phyloP scores from a whole-genome alignment of 1,284 basidiomycete genomes.

The Entoloma clypeatum region DNA sequence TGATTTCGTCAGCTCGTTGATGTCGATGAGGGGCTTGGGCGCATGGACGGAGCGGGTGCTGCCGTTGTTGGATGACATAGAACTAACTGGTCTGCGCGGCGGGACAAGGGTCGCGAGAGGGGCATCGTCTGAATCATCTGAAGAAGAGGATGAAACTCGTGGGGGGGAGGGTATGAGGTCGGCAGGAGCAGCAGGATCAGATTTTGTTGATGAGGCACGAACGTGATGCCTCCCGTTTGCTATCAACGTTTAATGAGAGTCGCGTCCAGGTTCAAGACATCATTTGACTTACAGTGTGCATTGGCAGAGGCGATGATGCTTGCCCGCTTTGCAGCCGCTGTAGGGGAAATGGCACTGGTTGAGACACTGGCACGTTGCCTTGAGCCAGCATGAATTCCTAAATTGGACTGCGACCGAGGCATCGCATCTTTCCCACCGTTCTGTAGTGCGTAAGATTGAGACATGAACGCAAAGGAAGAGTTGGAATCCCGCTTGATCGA shows the following conservation, averaged over 20 bases:
- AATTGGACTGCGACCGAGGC: slow-evolving; percentile 25
- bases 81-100: slow-evolving; percentile 29
- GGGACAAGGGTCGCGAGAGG: slow-evolving; percentile 43
- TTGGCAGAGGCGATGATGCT: slow-evolving; percentile 28
- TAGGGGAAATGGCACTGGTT: slow-evolving; percentile 34
- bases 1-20: slow-evolving; percentile 36
- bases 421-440: not conserved
- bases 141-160: slow-evolving; percentile 10
- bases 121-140: slow-evolving; percentile 40
- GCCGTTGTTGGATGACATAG: slow-evolving; percentile 13
- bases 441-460: slow-evolving; percentile 5
- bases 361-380: slow-evolving; percentile 35
- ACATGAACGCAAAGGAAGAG: slow-evolving; percentile 14
- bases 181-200: slow-evolving; percentile 11
- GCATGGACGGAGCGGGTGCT: slow-evolving; percentile 1
- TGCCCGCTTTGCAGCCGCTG: slow-evolving; percentile 35
- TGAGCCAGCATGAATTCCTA: slow-evolving; percentile 22
- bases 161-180: slow-evolving; percentile 7
- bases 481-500: slow-evolving; percentile 15
- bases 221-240: slow-evolving; percentile 18
- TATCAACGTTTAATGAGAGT: not conserved
- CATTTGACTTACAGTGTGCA: slow-evolving; percentile 4
- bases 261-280: slow-evolving; percentile 1
- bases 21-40: slow-evolving; percentile 43
- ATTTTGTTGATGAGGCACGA: slow-evolving; percentile 24